Evolutionary conservation across 75 land plant species (phyloP), one percentile per base, ranked within the genome.

Genomic region (Picea sitchensis): DNA sequence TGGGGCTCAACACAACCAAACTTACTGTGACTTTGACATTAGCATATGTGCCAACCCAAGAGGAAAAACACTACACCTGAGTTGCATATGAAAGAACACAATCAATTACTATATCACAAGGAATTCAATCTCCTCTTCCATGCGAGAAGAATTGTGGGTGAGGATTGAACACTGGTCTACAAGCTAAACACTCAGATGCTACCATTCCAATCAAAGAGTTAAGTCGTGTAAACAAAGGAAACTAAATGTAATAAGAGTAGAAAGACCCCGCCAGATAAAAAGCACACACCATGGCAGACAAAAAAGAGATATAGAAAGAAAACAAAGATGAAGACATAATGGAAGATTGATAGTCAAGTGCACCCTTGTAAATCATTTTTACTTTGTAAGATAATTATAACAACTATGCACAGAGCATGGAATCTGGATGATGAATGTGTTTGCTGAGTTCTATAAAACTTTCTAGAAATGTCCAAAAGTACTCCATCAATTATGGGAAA

Each of bases 1-100:
- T 75, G 77, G 51, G 51, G 62, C 57, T 57, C 59, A 51, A 56
- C 17, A 54, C 64, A 57, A 21, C 77, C 21, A 18, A 75, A 60
- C 26, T 54, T 26, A 57, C 20, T 20, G 34, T 54, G 18, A 1
- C 8, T 5, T 15, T 57, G 61, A 59, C 0, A 14, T 36, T 23
- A 41, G 15, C 8, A 69, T 4, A 1, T 67, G 17, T 36, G 72
- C 5, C n/a, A 36, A 51, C 41, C 6, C 7, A 65, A 67, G 41
- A 67, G 44, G n/a, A 67, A 36, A 31, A 34, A 4, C 15, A 65
- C 17, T 65, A 36, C 34, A 23, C 30, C 18, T 5, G 3, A 36
- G 7, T 67, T 34, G 41, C 47, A 71, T 18, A 69, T 69, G 11
- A 41, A 69, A 71, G 51, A 44, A 71, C 73, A 71, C n/a, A 71